Base-by-base conservation (phyloP, 139 green algal genomes). In the Picochlorum sp. region DNA sequence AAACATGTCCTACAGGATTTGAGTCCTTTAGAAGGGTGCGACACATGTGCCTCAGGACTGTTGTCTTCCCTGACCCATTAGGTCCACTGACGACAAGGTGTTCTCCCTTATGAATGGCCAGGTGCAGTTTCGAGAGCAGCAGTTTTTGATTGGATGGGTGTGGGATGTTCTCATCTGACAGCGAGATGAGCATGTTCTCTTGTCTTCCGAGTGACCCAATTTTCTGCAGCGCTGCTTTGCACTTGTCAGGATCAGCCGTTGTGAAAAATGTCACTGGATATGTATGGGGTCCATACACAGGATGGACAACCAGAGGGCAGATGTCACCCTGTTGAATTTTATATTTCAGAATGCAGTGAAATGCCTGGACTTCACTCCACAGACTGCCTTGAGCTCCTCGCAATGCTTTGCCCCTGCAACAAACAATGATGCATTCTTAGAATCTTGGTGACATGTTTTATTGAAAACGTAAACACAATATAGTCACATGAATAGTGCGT, bases 201-300 rank as follows among this genome's bases (percentile, higher is more conserved):
- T 6, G 34, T 41, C 34, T 41, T 4, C 1, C 7, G 8, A 41
- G 34, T 68, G 68, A 15, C 61, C 69, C 1, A 56, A 45, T 3
- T 44, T 21, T 26, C n/a, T 54, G 18, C 1, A 54, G 16, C 5
- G 47, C 16, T 54, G 47, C n/a, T 67, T 34, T 8, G 20, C 86
- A 41, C 3, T 45, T 38, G 1, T 37, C 30, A 20, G 63, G 20
- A 2, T 76, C 54, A 7, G 78, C 79, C 23, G 65, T 45, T 11
- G 79, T 86, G 59, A 86, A 77, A 3, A 86, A 44, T 18, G 66
- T 84, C 31, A 65, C 79, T 3, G 79, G 79, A 57, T 83, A 86
- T 10, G 55, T 62, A 8, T 30, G 38, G 16, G 62, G 68, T 30
- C 71, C 69, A 24, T 75, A 59, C 6, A 49, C 3, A 2, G 79